Evolutionary conservation across 1,284 basidiomycete genomes (phyloP).

Genomic region (Blastosporella zonata): DNA sequence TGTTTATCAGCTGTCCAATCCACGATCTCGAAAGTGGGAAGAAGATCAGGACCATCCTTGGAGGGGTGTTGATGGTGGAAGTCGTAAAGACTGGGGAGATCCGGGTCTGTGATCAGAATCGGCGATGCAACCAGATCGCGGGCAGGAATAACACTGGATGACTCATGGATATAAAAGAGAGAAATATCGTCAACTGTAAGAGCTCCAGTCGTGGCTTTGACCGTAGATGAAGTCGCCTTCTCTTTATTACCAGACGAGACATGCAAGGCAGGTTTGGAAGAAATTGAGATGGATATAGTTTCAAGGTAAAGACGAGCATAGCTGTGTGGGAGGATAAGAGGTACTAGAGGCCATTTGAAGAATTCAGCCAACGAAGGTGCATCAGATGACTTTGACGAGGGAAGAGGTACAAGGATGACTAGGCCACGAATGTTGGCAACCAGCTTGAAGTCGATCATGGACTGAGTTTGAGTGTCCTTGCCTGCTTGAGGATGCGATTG

Average conservation of each 20-base stretch:
- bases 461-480: constrained; percentile 7
- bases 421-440: constrained; percentile 45
- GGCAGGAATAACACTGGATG: background rate
- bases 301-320: constrained; percentile 63
- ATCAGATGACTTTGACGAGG: constrained; percentile 12
- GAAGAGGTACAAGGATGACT: constrained; percentile 46
- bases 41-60: constrained; percentile 24
- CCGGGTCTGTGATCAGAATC: constrained; percentile 60
- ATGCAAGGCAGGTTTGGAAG: constrained; percentile 10
- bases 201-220: constrained; percentile 12
- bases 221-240: constrained; percentile 8
- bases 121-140: constrained; percentile 43
- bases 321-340: constrained; percentile 44
- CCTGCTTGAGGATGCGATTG: constrained; percentile 24
- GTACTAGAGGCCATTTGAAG: constrained; percentile 55
- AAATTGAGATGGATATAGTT: constrained; percentile 35
- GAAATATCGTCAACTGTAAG: constrained; percentile 48
- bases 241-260: background rate
- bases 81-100: constrained; percentile 51
- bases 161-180: constrained; percentile 43
- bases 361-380: constrained; percentile 35
- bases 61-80: constrained; percentile 40
- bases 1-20: constrained; percentile 59
- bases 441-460: constrained; percentile 29
- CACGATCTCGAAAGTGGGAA: constrained; percentile 54